These are phyloP conservation scores for Hawksworthiomyces lignivorus DNA, from an alignment of 2,329 filamentous ascomycete genomes.

Conservation along the genomic window DNA sequence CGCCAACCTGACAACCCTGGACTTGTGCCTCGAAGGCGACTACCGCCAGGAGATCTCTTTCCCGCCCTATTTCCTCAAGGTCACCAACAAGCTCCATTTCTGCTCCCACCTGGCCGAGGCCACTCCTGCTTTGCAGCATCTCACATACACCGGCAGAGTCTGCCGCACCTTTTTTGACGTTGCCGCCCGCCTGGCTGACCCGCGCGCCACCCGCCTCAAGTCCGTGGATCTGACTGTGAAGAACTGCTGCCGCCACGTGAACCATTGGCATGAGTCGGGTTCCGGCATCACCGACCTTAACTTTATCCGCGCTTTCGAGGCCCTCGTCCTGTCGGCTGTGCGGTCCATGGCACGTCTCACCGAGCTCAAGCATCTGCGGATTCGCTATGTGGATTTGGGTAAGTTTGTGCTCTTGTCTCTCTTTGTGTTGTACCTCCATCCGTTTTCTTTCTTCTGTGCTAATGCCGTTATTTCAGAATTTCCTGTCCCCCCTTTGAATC, in stretches of 20 bases:
- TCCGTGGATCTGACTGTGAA: conserved; percentile 66
- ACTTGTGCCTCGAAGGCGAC: conserved; percentile 64
- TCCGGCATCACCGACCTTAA: conserved; percentile 64
- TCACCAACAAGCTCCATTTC: conserved; percentile 53
- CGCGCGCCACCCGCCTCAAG: conserved; percentile 46
- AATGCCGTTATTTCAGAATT: conserved; percentile 44
- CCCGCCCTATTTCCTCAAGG: conserved; percentile 54
- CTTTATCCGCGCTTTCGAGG: conserved; percentile 66
- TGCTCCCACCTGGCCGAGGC: conserved; percentile 56
- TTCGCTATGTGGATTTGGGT: conserved; percentile 68
- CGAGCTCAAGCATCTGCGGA: conserved; percentile 56
- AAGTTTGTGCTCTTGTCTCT: conserved; percentile 19
- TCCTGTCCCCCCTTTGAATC: conserved; percentile 61
- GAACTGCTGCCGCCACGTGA: conserved; percentile 58
- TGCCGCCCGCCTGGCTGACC: conserved; percentile 41
- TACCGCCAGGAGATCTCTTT: conserved; percentile 57
- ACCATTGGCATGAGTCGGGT: conserved; percentile 53
- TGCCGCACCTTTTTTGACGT: conserved; percentile 62
- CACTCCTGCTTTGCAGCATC: conserved; percentile 55
- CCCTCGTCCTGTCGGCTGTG: conserved; percentile 56
- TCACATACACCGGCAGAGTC: conserved; percentile 65
- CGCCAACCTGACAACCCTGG: conserved; percentile 51
- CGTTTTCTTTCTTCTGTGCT: background rate
- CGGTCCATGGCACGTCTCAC: conserved; percentile 51
- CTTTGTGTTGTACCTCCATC: background rate